Conservation (phyloP, 1,284 basidiomycete species). For the Flammula alnicola region DNA sequence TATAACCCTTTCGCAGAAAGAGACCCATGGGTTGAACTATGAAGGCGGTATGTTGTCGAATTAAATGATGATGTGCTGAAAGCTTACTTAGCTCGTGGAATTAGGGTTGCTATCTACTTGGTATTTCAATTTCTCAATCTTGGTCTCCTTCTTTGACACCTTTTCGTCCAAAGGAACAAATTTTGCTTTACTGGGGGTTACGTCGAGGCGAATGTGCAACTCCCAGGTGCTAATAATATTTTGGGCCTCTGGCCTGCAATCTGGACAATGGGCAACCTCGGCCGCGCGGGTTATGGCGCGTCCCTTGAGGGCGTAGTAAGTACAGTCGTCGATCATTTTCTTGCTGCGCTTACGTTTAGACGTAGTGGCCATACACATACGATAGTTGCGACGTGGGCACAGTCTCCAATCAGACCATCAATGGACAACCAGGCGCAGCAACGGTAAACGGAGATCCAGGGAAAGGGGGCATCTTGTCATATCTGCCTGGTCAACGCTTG, state of each 20-base stretch:
- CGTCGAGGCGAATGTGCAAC: conserved; percentile 58
- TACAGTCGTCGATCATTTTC: conserved; percentile 3
- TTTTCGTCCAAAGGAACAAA: conserved; percentile 46
- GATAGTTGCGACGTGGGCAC: conserved; percentile 78
- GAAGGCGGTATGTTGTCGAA: conserved; percentile 53
- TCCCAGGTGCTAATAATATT: conserved; percentile 64
- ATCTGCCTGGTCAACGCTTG: conserved; percentile 75
- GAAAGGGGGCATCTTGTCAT: conserved; percentile 48
- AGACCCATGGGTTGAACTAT: conserved; percentile 77
- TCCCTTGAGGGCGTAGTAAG: conserved; percentile 51
- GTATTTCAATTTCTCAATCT: conserved; percentile 17
- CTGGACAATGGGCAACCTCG: conserved; percentile 73
- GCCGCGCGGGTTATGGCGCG: conserved; percentile 54
- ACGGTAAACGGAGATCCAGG: conserved; percentile 49
- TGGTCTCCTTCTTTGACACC: conserved; percentile 42
- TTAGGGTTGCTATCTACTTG: conserved; percentile 35
- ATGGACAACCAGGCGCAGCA: conserved; percentile 46
- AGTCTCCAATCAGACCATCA: conserved; percentile 56
- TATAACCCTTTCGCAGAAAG: conserved; percentile 73
- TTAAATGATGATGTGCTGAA: not conserved
- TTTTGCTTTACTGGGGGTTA: conserved; percentile 75
- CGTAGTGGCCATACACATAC: conserved; percentile 78
- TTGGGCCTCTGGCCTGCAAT: conserved; percentile 72
- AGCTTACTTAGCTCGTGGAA: not conserved
- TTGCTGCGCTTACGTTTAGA: conserved; percentile 1